Conservation (phyloP, 139 green algal genomes). For the Chlamydomonas asymmetrica region DNA sequence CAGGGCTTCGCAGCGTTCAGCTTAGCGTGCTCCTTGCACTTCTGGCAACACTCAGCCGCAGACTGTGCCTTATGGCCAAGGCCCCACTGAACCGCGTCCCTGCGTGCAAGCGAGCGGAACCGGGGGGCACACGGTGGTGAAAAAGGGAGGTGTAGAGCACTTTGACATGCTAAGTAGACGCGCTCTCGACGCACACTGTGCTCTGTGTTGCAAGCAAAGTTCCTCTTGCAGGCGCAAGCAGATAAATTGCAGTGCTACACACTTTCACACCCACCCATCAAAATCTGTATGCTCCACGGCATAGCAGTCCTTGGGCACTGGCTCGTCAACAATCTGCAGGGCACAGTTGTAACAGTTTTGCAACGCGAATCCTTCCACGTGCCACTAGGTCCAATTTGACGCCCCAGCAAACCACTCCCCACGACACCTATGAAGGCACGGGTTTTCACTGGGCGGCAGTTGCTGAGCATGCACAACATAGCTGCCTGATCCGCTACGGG, state of each 20-base stretch:
- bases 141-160: no score
- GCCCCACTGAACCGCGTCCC: slow-evolving; percentile 37
- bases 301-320: slow-evolving; percentile 20
- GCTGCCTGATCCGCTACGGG: no score
- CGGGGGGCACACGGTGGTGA: neutral
- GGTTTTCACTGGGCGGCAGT: no score
- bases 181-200: neutral
- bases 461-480: no score
- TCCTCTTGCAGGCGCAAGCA: neutral
- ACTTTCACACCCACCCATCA: neutral
- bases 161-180: neutral
- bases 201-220: no score
- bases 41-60: slow-evolving; percentile 45
- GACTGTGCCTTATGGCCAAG: slow-evolving; percentile 42
- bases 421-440: no score
- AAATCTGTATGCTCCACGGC: neutral
- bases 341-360: no score
- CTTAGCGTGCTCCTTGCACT: slow-evolving; percentile 39
- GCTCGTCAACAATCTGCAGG: slow-evolving; percentile 20
- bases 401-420: no score
- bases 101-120: neutral
- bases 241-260: no score
- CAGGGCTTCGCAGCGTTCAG: slow-evolving; percentile 11
- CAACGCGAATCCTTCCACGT: no score
- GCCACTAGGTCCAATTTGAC: no score